Evolutionary conservation across 257 asterid genomes (phyloP), one percentile per base, ranked within the genome.

Genomic region (Handroanthus guayacan): DNA sequence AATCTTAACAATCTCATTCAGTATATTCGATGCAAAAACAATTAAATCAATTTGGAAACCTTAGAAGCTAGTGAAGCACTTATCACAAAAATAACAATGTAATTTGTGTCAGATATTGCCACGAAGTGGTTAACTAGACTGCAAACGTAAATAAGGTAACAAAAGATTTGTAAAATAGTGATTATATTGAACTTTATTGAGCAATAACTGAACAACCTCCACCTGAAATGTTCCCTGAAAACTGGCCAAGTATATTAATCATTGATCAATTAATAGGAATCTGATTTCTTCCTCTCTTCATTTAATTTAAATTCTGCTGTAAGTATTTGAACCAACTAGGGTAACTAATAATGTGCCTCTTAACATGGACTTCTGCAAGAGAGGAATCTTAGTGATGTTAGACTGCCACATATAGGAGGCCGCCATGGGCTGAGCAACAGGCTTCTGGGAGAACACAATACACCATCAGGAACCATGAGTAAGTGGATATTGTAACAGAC

Each of bases 1-100:
- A 57, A 77, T 51, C 62, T 61, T 37, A 31, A 47, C n/a, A 75
- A 65, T 55, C 69, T 80, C 72, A n/a, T 36, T 17, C 20, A 34
- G 13, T 6, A 41, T 10, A 55, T 1, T 67, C 52, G 71, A 84
- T 34, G 51, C 45, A 56, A 62, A 76, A 57, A 76, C 62, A 68
- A 9, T 36, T 12, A 12, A 74, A 44, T 7, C 10, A 48, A 43
- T 25, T 5, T 6, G 56, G 20, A 69, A 72, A 52, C 41, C 14
- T 44, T 12, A 57, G 56, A 62, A 41, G 8, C 13, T 31, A 69
- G 56, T 20, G 37, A 63, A 63, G 73, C 71, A 50, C 18, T 8
- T 57, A 69, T 56, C 51, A 50, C 67, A 34, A 55, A 61, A 69
- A 61, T 63, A 61, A 31, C 43, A 43, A 69, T 58, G 70, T 45